phyloP scores from a whole-genome alignment of 2,329 filamentous ascomycete genomes.

The Aureobasidium sp. region DNA sequence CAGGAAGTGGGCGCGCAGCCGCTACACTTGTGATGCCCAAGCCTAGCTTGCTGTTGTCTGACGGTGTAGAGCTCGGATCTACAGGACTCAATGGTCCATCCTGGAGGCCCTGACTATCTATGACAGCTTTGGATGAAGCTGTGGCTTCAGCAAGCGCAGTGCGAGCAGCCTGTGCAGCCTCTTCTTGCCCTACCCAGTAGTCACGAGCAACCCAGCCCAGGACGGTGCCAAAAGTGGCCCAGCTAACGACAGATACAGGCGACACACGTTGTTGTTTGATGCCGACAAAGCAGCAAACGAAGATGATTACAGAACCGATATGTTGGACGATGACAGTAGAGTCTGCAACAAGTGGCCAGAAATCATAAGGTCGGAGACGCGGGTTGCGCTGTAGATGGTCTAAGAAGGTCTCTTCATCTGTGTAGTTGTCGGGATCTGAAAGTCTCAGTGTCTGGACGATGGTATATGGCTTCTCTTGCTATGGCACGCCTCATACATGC shows the following conservation, averaged over 20 bases:
- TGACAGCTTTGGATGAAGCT: slow-evolving; percentile 13
- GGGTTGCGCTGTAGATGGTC: slow-evolving; percentile 94
- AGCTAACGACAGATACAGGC: slow-evolving; percentile 80
- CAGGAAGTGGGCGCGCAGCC: neutral
- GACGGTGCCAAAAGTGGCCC: slow-evolving; percentile 74
- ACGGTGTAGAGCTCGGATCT: neutral
- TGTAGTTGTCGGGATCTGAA: slow-evolving; percentile 94
- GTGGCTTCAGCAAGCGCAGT: slow-evolving; percentile 21
- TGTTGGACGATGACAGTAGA: slow-evolving; percentile 96
- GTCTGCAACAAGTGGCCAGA: slow-evolving; percentile 93
- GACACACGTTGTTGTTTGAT: slow-evolving; percentile 85
- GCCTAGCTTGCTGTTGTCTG: slow-evolving; percentile 20
- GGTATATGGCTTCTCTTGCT: neutral
- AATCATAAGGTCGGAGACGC: slow-evolving; percentile 88
- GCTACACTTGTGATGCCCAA: slow-evolving; percentile 5
- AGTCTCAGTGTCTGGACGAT: neutral
- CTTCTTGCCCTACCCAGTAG: slow-evolving; percentile 72
- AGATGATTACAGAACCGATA: slow-evolving; percentile 89
- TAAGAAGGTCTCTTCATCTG: slow-evolving; percentile 91
- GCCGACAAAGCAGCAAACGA: slow-evolving; percentile 85
- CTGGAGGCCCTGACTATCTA: neutral
- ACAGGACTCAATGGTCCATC: neutral
- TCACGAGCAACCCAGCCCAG: slow-evolving; percentile 90
- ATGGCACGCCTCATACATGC: slow-evolving; percentile 55
- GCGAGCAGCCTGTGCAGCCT: slow-evolving; percentile 36